Conservation (phyloP, 2,329 filamentous ascomycete genomes). For the Periconia sp. region DNA sequence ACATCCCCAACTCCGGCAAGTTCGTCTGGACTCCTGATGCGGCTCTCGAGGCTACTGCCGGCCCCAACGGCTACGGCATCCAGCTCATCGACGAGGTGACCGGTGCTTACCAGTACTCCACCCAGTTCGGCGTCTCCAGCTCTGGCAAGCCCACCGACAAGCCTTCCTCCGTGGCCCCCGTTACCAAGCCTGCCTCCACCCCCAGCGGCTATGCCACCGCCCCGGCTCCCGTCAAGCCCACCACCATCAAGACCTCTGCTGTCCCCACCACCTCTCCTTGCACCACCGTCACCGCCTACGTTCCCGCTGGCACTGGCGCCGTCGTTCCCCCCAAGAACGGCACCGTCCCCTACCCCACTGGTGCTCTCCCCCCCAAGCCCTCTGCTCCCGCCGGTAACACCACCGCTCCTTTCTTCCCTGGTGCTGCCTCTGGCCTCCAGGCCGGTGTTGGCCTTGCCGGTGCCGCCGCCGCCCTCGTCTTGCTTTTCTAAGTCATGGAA, state of each 20-base stretch:
- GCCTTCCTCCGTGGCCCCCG: constrained; percentile 23
- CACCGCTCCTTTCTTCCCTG: constrained; percentile 27
- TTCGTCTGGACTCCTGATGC: constrained; percentile 58
- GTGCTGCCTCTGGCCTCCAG: constrained; percentile 34
- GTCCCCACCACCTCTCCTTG: constrained; percentile 2
- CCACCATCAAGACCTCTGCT: constrained; percentile 9
- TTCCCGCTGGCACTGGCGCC: constrained; percentile 23
- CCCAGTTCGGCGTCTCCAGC: constrained; percentile 60
- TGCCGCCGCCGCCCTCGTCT: constrained; percentile 44
- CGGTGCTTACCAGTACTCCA: constrained; percentile 61
- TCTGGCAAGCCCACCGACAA: constrained; percentile 1
- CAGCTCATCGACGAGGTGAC: constrained; percentile 62
- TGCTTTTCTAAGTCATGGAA: constrained; percentile 36
- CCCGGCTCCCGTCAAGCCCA: constrained; percentile 9
- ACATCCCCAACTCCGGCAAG: constrained; percentile 58
- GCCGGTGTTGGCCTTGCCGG: constrained; percentile 44
- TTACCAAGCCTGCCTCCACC: constrained; percentile 20
- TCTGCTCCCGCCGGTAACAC: constrained; percentile 8
- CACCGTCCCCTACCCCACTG: constrained; percentile 28
- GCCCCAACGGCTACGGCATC: constrained; percentile 60
- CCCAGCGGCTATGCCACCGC: constrained; percentile 2
- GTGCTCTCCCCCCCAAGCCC: constrained; percentile 16
- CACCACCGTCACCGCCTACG: constrained; percentile 15
- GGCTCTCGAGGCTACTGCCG: constrained; percentile 46
- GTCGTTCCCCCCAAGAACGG: constrained; percentile 32